phyloP scores from a whole-genome alignment of 192 early-diverging fungal genomes.

The Umbelopsis isabellina region DNA sequence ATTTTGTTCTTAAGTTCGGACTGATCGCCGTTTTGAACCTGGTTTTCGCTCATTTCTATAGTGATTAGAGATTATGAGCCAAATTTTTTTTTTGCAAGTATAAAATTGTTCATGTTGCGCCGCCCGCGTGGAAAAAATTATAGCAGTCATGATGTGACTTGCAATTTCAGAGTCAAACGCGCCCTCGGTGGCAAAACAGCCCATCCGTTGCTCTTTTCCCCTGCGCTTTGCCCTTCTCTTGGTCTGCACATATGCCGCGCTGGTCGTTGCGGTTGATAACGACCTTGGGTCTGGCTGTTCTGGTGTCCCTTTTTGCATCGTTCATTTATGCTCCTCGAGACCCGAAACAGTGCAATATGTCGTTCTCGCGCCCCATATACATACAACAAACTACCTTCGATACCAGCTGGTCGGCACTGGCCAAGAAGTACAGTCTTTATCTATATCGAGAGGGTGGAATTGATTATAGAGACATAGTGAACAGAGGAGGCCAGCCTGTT shows the following conservation, averaged over 20 bases:
- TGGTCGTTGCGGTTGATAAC: neutral
- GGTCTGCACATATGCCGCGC: neutral
- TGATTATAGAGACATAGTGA: conserved; percentile 44
- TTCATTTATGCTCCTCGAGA: neutral
- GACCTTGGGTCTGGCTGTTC: neutral
- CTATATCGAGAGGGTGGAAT: conserved; percentile 70
- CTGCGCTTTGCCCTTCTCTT: neutral
- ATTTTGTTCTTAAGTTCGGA: conserved; percentile 47
- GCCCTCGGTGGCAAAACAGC: too few species aligned
- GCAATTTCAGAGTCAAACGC: neutral
- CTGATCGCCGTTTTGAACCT: conserved; percentile 16
- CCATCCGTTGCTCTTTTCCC: neutral
- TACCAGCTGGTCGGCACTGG: conserved; percentile 46
- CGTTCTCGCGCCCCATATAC: conserved; percentile 56
- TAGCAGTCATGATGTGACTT: conserved; percentile 6
- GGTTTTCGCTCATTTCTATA: conserved; percentile 4
- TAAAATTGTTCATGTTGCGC: neutral
- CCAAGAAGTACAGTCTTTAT: conserved; percentile 74
- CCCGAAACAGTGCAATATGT: conserved; percentile 46
- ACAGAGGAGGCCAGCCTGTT: conserved; percentile 52
- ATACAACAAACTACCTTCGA: conserved; percentile 43
- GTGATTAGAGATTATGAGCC: neutral
- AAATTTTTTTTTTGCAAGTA: conserved; percentile 2
- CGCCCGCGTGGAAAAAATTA: neutral
- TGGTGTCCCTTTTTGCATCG: neutral